These are phyloP conservation scores for Ganoderma multipileum DNA, from an alignment of 1,284 basidiomycete species.

Conservation along the genomic window DNA sequence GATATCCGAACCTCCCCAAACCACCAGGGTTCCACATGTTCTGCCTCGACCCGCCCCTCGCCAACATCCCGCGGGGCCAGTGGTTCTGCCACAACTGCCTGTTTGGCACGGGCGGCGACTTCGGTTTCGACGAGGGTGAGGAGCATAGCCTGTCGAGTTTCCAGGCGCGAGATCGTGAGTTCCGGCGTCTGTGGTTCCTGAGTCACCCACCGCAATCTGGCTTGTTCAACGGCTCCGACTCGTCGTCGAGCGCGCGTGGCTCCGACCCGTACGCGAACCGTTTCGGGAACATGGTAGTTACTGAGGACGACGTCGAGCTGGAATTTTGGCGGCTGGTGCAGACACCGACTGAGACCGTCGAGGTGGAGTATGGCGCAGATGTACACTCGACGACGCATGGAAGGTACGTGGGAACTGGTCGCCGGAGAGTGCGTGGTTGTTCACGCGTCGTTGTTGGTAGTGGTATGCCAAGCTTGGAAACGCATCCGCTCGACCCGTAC, in stretches of 20 bases:
- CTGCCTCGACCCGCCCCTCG: conserved; percentile 92
- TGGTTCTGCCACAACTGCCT: conserved; percentile 98
- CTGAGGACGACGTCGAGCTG: conserved; percentile 91
- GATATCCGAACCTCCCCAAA: conserved; percentile 14
- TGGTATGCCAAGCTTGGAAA: conserved; percentile 94
- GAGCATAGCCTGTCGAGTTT: conserved; percentile 94
- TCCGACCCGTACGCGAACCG: conserved; percentile 52
- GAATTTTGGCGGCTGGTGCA: conserved; percentile 99
- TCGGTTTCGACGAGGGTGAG: conserved; percentile 98
- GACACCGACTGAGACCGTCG: conserved; percentile 89
- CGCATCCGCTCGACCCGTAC: conserved; percentile 87
- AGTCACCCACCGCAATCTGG: conserved; percentile 65
- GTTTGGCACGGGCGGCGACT: conserved; percentile 95
- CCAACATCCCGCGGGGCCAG: conserved; percentile 86
- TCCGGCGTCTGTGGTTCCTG: conserved; percentile 89
- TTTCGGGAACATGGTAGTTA: conserved; percentile 73
- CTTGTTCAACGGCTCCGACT: conserved; percentile 25
- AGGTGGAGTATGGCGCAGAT: conserved; percentile 99
- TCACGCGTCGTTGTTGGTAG: conserved; percentile 50
- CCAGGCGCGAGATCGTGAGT: conserved; percentile 89
- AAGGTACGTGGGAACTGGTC: conserved; percentile 60
- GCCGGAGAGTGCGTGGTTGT: conserved; percentile 4
- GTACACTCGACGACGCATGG: conserved; percentile 98
- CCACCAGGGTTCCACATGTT: conserved; percentile 91
- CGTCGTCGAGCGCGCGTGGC: conserved; percentile 13